Evolutionary conservation across 2,329 filamentous ascomycete species (phyloP), one percentile per base, ranked within the genome.

Genomic region (Fonsecaea monophora): DNA sequence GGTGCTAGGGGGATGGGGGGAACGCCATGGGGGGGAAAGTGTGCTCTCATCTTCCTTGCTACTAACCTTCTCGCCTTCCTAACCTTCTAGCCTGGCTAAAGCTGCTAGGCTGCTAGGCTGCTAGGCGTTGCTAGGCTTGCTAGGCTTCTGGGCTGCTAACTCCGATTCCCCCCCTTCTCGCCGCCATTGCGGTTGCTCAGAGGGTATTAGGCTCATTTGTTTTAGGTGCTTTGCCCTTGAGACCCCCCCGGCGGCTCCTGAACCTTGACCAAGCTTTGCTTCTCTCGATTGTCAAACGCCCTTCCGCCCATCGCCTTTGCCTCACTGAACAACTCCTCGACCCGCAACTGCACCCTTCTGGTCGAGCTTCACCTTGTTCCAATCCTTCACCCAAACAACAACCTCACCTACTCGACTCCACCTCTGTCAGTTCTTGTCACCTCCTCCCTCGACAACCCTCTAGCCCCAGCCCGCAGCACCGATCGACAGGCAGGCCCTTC

Each of bases 401-500:
- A 50, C 45, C 8, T 25, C 25, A 50, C 45, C 35, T 50, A 50
- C 45, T 50, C 45, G 45, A 50, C 45, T 50, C 45, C 45, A 50
- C 45, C 45, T 21, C n/a, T 50, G 45, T 50, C 45, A 50, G 45
- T 50, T 25, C 45, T 50, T 50, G 45, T 50, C 40, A 42, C 40
- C 18, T 42, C 40, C 38, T 40, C 9, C 42, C 42, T 45, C 42
- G 13, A 45, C 42, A 25, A 25, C 25, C 25, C 25, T n/a, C 15
- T 45, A 50, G 45, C 45, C 15, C 45, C 18, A 50, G 42, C 45
- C 45, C 45, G 45, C 45, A 25, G 21, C 45, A 50, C 45, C 18
- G 45, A 50, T 50, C 45, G 45, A 50, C 45, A 21, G 40, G 45
- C 45, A 50, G 45, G 45, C 18, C 45, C 25, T 25, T 50, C 18